Conservation (phyloP, 768 basidiomycete genomes). For the Trametopsis cervina region DNA sequence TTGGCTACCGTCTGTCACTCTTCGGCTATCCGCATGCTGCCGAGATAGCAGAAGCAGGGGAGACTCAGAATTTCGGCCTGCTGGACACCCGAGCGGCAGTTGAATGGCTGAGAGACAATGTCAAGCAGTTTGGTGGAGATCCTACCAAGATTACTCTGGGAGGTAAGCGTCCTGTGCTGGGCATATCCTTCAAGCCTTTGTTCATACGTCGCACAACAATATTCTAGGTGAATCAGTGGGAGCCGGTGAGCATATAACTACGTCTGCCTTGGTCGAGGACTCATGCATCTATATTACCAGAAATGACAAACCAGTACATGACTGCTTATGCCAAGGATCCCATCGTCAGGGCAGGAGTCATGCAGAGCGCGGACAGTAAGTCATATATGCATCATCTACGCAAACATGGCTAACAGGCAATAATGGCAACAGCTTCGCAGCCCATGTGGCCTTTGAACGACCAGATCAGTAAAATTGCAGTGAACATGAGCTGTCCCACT, state of each 20-base stretch:
- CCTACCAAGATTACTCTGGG: slow-evolving; percentile 17
- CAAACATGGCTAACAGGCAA: background rate
- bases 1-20: slow-evolving; percentile 21
- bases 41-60: slow-evolving; percentile 18
- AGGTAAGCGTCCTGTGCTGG: slow-evolving; percentile 7
- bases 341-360: slow-evolving; percentile 18
- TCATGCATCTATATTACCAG: slow-evolving; percentile 1
- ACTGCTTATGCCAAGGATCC: slow-evolving; percentile 16
- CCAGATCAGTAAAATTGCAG: slow-evolving; percentile 15
- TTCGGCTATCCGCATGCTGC: slow-evolving; percentile 18
- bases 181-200: background rate
- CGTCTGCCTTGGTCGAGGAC: background rate
- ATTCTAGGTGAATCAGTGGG: slow-evolving; percentile 19
- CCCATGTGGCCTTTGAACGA: slow-evolving; percentile 18
- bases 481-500: slow-evolving; percentile 18
- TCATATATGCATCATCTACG: background rate
- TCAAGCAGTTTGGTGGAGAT: slow-evolving; percentile 27
- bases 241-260: slow-evolving; percentile 9
- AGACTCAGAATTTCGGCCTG: slow-evolving; percentile 23
- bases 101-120: slow-evolving; percentile 28
- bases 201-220: background rate
- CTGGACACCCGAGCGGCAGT: slow-evolving; percentile 23
- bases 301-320: slow-evolving; percentile 20
- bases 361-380: slow-evolving; percentile 23
- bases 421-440: slow-evolving; percentile 15